These are phyloP conservation scores for Pythium myriotylum DNA, from an alignment of 352 stramenopile species.

Conservation along the genomic window DNA sequence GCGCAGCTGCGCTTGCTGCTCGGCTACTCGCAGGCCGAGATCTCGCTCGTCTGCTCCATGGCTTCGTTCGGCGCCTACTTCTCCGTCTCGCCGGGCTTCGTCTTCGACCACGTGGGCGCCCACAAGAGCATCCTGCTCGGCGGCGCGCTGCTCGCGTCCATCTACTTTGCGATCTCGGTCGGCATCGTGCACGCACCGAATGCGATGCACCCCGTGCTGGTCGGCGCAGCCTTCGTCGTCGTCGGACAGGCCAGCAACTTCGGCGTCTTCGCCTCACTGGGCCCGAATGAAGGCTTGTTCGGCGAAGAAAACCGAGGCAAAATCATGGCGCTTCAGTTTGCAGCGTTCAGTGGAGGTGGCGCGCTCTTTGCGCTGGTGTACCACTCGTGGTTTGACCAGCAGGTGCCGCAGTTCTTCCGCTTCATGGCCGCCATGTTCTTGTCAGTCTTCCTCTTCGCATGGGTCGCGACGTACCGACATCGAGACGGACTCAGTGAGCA, in stretches of 20 bases:
- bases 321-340: conserved; percentile 69
- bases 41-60: conserved; percentile 80
- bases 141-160: conserved; percentile 34
- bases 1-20: conserved; percentile 59
- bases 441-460: conserved; percentile 53
- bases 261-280: conserved; percentile 69
- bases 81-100: conserved; percentile 61
- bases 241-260: conserved; percentile 72
- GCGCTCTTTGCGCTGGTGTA: conserved; percentile 75
- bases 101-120: conserved; percentile 69
- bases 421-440: conserved; percentile 70
- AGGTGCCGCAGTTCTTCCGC: conserved; percentile 61
- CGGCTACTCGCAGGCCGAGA: conserved; percentile 69
- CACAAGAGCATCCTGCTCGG: conserved; percentile 60
- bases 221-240: conserved; percentile 57
- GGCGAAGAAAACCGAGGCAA: conserved; percentile 65
- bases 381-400: conserved; percentile 51
- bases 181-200: conserved; percentile 36
- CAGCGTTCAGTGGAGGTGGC: conserved; percentile 66
- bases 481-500: not conserved
- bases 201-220: conserved; percentile 46
- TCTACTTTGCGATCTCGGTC: conserved; percentile 50
- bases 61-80: conserved; percentile 82
- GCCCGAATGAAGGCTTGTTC: conserved; percentile 75
- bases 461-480: conserved; percentile 52